These are phyloP conservation scores for Cercospora sp. DNA, from an alignment of 2,329 filamentous ascomycete species.

Conservation along the genomic window DNA sequence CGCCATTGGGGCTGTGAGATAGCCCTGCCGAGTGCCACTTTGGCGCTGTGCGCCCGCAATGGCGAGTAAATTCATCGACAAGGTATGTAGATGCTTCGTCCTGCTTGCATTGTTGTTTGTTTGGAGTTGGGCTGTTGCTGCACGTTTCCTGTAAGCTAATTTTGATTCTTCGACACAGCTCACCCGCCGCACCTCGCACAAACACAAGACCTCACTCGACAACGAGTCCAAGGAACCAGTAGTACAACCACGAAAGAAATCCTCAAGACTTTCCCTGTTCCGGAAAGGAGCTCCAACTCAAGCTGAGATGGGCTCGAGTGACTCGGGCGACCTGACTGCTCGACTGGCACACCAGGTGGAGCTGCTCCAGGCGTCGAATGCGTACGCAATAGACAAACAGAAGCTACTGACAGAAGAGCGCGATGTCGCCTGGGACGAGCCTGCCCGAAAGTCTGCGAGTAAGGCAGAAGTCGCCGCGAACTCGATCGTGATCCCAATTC, in stretches of 20 bases:
- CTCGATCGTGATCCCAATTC: slow-evolving; percentile 41
- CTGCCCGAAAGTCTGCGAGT: slow-evolving; percentile 34
- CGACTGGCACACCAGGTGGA: slow-evolving; percentile 7
- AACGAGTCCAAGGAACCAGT: background rate
- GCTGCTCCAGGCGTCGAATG: slow-evolving; percentile 1
- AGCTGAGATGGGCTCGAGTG: slow-evolving; percentile 1
- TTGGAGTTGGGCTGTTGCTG: background rate
- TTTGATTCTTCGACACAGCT: background rate
- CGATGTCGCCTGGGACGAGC: slow-evolving; percentile 41
- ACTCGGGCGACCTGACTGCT: background rate
- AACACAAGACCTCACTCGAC: background rate
- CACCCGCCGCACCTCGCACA: background rate
- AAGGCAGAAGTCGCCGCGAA: slow-evolving; percentile 37
- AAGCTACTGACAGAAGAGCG: slow-evolving; percentile 39
- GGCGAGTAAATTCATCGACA: background rate
- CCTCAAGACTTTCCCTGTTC: slow-evolving; percentile 15
- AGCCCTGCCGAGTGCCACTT: background rate
- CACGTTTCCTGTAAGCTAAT: background rate
- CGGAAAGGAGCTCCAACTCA: background rate
- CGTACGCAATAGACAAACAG: slow-evolving; percentile 32
- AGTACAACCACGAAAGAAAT: slow-evolving; percentile 10
- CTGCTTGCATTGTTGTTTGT: background rate
- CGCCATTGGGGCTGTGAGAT: background rate
- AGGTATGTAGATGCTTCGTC: background rate
- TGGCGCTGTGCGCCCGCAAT: background rate